Evolutionary conservation across 73 alveolate species (phyloP).

Genomic region (Uronychia setigera): DNA sequence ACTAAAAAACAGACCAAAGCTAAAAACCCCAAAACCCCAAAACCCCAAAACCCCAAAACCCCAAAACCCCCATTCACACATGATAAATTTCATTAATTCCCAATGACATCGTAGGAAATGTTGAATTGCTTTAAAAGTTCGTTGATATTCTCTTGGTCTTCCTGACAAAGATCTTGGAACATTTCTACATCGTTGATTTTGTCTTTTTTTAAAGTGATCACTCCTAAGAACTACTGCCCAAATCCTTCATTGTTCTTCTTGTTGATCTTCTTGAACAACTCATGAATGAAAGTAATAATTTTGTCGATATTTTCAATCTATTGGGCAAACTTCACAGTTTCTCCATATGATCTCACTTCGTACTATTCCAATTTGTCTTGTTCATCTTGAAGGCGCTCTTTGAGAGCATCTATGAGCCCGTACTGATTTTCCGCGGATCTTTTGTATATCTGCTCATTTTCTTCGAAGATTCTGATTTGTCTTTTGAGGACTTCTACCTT

Average conservation of each 20-base stretch:
- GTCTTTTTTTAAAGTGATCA: background rate
- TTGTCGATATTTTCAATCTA: constrained; percentile 30
- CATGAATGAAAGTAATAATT: constrained; percentile 36
- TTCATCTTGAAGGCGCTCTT: constrained; percentile 8
- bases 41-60: no score
- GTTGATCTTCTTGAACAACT: constrained; percentile 26
- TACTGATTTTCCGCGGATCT: constrained; percentile 18
- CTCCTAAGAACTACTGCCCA: background rate
- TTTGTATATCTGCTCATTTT: constrained; percentile 13
- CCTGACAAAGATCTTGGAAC: constrained; percentile 28
- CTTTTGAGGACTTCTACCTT: constrained; percentile 23
- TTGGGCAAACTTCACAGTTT: constrained; percentile 36
- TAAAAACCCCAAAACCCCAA: no score
- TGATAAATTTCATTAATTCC: no score
- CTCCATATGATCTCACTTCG: constrained; percentile 33
- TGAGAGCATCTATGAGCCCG: constrained; percentile 5
- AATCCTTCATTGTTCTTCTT: background rate
- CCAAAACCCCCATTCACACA: no score
- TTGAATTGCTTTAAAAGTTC: no score
- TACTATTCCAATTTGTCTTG: constrained; percentile 22
- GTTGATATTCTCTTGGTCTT: constrained; percentile 37
- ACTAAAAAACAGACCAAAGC: no score
- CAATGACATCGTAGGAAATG: no score
- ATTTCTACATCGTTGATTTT: constrained; percentile 23
- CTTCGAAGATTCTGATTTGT: constrained; percentile 26